Base-by-base conservation (phyloP, 2,329 filamentous ascomycete genomes). In the Zymoseptoria crescenta region DNA sequence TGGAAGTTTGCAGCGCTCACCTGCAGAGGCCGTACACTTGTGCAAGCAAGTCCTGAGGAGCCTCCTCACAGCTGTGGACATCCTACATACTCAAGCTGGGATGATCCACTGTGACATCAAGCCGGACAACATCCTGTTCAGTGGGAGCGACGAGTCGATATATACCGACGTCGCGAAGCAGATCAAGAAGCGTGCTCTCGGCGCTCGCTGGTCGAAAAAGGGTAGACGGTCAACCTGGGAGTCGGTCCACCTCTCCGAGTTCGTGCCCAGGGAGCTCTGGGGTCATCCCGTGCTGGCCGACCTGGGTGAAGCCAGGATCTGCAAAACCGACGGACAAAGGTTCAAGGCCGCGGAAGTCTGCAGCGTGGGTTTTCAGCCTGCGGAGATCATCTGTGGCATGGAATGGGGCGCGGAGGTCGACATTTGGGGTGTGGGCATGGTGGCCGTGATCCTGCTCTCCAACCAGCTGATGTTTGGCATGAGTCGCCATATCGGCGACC, bases 351-450 rank as follows among this genome's bases (percentile, higher is more conserved):
- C 52, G 6, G 29, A 54, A 19, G 35, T 45, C 35, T 45, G 35
- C 16, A 45, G 35, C 35, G 35, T 16, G 5, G 52, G 21, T 8
- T 54, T 28, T 4, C 52, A 24, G 2, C 29, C 52, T 13, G 21
- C 52, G 8, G 52, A 54, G n/a, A 35, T 54, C 52, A 54, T 54
- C 9, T 54, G 24, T 30, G 52, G 28, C 8, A 35, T 54, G 19
- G 21, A 24, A 5, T 54, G 52, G 52, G 29, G 21, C 10, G 27
- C 52, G 52, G 29, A 35, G 2, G 28, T 54, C 19, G 52, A 54
- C 52, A 54, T 54, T 16, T 54, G 52, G 52, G 29, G 29, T 19
- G 52, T 54, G 2, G 52, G 52, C 28, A 54, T 54, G 52, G 52
- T 54, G 16, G 19, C 21, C 28, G 52, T 28, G 16, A 20, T 28